These are phyloP conservation scores for Metschnikowia cubensis DNA, from an alignment of 805 yeast species.

Conservation along the genomic window DNA sequence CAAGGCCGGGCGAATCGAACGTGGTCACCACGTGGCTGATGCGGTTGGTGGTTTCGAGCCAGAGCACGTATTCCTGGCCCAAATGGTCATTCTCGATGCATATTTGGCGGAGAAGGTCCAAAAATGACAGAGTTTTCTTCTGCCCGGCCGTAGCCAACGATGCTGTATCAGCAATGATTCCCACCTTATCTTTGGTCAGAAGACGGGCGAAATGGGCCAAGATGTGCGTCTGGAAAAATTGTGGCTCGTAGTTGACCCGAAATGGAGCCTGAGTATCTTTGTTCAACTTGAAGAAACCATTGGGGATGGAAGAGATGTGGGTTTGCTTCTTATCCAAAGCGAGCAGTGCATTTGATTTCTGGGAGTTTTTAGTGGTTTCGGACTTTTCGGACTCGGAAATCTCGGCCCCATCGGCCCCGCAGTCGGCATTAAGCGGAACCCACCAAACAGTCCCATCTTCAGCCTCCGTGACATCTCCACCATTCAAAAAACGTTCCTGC, in stretches of 20 bases:
- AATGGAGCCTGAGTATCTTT: conserved; percentile 49
- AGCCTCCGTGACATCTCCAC: conserved; percentile 56
- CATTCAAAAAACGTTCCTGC: conserved; percentile 60
- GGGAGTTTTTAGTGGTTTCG: no score
- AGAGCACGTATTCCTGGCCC: conserved; percentile 44
- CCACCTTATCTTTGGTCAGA: conserved; percentile 48
- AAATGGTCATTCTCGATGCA: conserved; percentile 23
- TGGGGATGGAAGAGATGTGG: conserved; percentile 2
- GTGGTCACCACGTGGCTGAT: conserved; percentile 31
- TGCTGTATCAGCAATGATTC: conserved; percentile 50
- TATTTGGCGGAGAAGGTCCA: conserved; percentile 36
- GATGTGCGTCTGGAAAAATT: conserved; percentile 38
- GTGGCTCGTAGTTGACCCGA: conserved; percentile 49
- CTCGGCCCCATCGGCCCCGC: neutral
- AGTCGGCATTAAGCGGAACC: conserved; percentile 44
- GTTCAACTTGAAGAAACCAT: conserved; percentile 44
- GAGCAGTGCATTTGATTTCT: neutral
- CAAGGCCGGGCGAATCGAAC: conserved; percentile 27
- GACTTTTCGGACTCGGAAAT: neutral
- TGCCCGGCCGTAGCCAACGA: conserved; percentile 48
- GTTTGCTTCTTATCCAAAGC: conserved; percentile 20
- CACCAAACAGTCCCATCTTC: conserved; percentile 60
- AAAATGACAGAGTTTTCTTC: conserved; percentile 38
- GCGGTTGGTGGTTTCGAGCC: conserved; percentile 50
- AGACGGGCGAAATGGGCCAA: conserved; percentile 35